These are phyloP conservation scores for Aspergillus nomiae DNA, from an alignment of 2,329 filamentous ascomycete genomes.

Conservation along the genomic window DNA sequence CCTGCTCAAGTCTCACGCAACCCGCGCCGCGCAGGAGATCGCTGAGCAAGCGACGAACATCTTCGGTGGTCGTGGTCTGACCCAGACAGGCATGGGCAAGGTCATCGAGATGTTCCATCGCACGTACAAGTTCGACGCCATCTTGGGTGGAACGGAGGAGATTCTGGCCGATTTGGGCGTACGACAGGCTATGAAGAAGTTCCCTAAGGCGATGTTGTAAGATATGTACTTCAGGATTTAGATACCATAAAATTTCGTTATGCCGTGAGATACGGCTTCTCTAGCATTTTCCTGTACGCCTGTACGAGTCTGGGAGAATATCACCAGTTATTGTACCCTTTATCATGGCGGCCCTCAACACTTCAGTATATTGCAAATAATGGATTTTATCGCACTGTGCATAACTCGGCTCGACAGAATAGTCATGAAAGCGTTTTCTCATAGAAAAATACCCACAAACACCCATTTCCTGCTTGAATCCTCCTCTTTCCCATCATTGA, in stretches of 20 bases:
- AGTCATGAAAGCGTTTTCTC: background rate
- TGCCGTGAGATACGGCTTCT: background rate
- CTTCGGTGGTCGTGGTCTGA: conserved; percentile 79
- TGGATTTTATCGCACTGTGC: background rate
- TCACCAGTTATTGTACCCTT: background rate
- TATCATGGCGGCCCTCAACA: no score
- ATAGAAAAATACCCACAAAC: background rate
- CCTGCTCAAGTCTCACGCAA: conserved; percentile 76
- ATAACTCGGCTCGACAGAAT: background rate
- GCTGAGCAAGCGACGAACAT: conserved; percentile 84
- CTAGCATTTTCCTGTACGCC: background rate
- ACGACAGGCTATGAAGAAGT: conserved; percentile 77
- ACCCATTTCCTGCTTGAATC: no score
- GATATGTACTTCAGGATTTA: conserved; percentile 2
- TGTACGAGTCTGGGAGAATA: no score
- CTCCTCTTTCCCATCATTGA: background rate
- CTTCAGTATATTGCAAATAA: background rate
- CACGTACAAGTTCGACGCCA: conserved; percentile 79
- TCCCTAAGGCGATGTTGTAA: conserved; percentile 82
- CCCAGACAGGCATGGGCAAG: conserved; percentile 79
- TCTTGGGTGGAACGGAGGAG: conserved; percentile 80
- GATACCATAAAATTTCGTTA: background rate
- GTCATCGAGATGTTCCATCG: conserved; percentile 83
- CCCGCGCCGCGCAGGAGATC: conserved; percentile 76
- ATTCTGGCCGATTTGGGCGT: conserved; percentile 80